Evolutionary conservation across 345 rosid species (phyloP).

Genomic region (Hypericum perforatum): DNA sequence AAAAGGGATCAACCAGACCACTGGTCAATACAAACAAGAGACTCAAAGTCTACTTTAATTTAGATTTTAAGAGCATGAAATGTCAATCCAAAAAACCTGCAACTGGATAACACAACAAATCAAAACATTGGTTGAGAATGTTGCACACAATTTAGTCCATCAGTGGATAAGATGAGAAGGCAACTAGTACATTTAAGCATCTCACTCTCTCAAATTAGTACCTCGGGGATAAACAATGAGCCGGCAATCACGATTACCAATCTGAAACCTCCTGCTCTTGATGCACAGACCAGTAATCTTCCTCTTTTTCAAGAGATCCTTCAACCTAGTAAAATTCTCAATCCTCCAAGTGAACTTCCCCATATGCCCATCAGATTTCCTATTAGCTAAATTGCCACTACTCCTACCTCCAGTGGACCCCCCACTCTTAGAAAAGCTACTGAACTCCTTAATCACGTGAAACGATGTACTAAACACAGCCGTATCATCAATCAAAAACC

Average conservation of each 20-base stretch:
- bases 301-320: conserved; percentile 93
- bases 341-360: conserved; percentile 89
- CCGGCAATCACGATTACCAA: conserved; percentile 95
- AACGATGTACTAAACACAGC: conserved; percentile 88
- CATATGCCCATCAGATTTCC: conserved; percentile 85
- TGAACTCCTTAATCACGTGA: conserved; percentile 83
- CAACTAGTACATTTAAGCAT: too few relatives aligned
- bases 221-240: conserved; percentile 99
- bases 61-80: too few relatives aligned
- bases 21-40: too few relatives aligned
- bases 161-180: too few relatives aligned
- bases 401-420: conserved; percentile 51
- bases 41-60: too few relatives aligned
- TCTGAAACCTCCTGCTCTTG: conserved; percentile 96
- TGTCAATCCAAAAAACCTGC: too few relatives aligned
- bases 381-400: conserved; percentile 32
- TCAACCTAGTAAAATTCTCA: conserved; percentile 82
- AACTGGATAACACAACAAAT: too few relatives aligned
- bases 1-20: too few relatives aligned
- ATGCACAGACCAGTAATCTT: conserved; percentile 96
- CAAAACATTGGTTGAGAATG: too few relatives aligned
- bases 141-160: too few relatives aligned
- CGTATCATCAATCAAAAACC: conserved; percentile 74
- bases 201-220: conserved; percentile 10
- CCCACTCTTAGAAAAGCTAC: conserved; percentile 61